Evolutionary conservation across 2,329 filamentous ascomycete genomes (phyloP), one percentile per base, ranked within the genome.

Genomic region (Pseudogymnoascus pannorum): DNA sequence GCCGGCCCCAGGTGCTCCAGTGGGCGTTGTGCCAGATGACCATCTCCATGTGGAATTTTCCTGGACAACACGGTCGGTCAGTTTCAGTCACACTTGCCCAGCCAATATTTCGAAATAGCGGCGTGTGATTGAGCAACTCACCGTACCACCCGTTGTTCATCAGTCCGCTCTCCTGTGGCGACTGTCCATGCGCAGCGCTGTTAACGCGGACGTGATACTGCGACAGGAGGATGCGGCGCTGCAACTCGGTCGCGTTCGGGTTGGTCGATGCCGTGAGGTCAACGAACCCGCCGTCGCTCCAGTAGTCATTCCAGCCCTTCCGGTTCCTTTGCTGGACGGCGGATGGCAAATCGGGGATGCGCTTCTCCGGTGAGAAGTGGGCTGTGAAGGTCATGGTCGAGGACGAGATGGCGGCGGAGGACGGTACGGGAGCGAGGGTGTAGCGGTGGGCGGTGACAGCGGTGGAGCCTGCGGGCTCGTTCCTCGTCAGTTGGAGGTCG

Each of bases 81-180:
- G 51, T 31, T 31, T 24, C 11, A 44, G 31, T 2, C 31, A 57
- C n/a, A 26, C 8, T 22, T 14, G 5, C 9, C 42, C 20, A 51
- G 42, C 20, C 18, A 22, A 14, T 51, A 51, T 20, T 12, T 51
- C 42, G n/a, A 9, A 12, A 5, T 22, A 51, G 2, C 9, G 5
- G 42, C 7, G 18, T 18, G 42, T 22, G 42, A 26, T 22, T 12
- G 42, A 51, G 5, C 20, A 51, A 51, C 33, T 36, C n/a, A 65
- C 75, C 76, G 42, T 78, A 77, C 76, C 77, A 79, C 1, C 77
- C 77, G 36, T 78, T 78, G 36, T 78, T 78, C 67, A 78, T 75
- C 1, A 78, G 63, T 0, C 76, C 76, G 16, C 74, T 76, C 67
- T 78, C 77, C 63, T 78, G 76, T 0, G 76, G 75, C 4, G 68